These are phyloP conservation scores for Alternaria ethzedia DNA, from an alignment of 2,329 filamentous ascomycete genomes.

Conservation along the genomic window DNA sequence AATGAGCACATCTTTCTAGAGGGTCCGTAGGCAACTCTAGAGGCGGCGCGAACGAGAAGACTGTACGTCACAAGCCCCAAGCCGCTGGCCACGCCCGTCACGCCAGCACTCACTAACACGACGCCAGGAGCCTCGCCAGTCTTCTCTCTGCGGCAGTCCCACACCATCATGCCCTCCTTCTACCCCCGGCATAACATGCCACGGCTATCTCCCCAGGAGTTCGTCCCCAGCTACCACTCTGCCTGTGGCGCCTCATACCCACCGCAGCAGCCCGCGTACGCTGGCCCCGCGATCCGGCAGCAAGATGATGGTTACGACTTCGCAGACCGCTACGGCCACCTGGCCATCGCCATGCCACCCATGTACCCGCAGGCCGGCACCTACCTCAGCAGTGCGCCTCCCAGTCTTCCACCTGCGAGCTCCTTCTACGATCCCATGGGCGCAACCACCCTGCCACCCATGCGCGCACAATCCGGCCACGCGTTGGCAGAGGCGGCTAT, in stretches of 20 bases:
- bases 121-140: conserved; percentile 49
- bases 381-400: conserved; percentile 46
- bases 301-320: conserved; percentile 56
- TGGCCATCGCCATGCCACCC: conserved; percentile 47
- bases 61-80: conserved; percentile 38
- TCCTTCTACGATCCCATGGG: conserved; percentile 54
- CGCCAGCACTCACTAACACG: conserved; percentile 24
- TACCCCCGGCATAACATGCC: conserved; percentile 55
- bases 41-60: conserved; percentile 50
- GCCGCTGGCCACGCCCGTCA: not conserved
- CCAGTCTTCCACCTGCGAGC: conserved; percentile 45
- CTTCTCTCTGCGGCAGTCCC: conserved; percentile 48
- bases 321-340: conserved; percentile 55
- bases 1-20: conserved; percentile 46
- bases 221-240: conserved; percentile 52
- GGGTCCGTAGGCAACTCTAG: conserved; percentile 40
- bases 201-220: conserved; percentile 58
- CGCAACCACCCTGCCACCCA: conserved; percentile 55
- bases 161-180: conserved; percentile 58
- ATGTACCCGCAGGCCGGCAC: conserved; percentile 50
- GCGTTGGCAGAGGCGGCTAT: conserved; percentile 47
- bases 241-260: conserved; percentile 54
- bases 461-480: conserved; percentile 51
- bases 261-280: conserved; percentile 53
- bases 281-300: conserved; percentile 48